Conservation (phyloP, 257 asterid species). For the Fraxinus excelsior region DNA sequence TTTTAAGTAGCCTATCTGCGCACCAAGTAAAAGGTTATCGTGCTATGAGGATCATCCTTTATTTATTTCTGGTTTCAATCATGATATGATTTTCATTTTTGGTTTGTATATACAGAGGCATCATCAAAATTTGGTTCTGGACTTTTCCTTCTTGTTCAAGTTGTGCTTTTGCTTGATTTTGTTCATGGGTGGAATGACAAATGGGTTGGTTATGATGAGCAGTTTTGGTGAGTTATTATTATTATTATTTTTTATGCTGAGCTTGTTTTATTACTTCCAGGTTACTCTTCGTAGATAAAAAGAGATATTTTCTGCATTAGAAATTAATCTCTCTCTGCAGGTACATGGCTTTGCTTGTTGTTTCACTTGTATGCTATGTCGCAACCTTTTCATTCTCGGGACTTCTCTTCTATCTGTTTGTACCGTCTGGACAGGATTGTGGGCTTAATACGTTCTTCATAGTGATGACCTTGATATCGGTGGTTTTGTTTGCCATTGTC, state of each 20-base stretch:
- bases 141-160: constrained; percentile 92
- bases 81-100: constrained; percentile 20
- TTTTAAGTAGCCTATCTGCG: constrained; percentile 4
- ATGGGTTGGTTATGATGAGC: constrained; percentile 95
- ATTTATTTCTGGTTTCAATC: neutral
- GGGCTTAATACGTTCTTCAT: constrained; percentile 91
- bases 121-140: constrained; percentile 93
- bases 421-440: constrained; percentile 91
- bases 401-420: constrained; percentile 77
- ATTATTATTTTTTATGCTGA: neutral
- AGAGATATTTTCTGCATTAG: neutral
- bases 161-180: constrained; percentile 86
- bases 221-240: constrained; percentile 66
- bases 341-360: constrained; percentile 81
- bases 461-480: constrained; percentile 64
- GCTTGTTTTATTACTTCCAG: constrained; percentile 1
- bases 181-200: constrained; percentile 94
- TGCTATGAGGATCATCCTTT: neutral
- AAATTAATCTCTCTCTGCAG: constrained; percentile 38
- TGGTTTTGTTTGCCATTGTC: constrained; percentile 67
- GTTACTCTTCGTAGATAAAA: neutral
- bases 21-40: neutral
- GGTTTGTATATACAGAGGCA: constrained; percentile 64
- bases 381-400: constrained; percentile 78
- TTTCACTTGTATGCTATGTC: constrained; percentile 84